Conservation (phyloP, 2,329 filamentous ascomycete genomes). For the Fusarium luffae region DNA sequence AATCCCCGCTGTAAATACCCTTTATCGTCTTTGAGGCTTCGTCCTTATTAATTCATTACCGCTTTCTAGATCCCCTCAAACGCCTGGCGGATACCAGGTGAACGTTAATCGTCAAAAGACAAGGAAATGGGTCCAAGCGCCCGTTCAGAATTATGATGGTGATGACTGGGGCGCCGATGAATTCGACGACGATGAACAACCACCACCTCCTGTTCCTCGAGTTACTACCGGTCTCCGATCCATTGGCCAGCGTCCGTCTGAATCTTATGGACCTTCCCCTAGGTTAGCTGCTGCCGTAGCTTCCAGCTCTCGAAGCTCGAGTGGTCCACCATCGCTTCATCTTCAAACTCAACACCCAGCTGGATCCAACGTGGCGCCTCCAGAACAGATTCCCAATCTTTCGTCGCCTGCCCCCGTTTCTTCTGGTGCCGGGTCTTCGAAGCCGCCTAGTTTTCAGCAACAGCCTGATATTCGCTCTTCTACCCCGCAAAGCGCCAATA, state of each 20-base stretch:
- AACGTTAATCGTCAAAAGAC: conserved; percentile 92
- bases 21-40: not conserved
- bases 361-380: not conserved
- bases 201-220: conserved; percentile 50
- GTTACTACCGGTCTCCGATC: conserved; percentile 46
- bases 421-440: conserved; percentile 29
- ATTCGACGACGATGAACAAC: conserved; percentile 66
- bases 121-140: conserved; percentile 94
- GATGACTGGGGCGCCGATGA: conserved; percentile 90
- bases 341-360: conserved; percentile 40
- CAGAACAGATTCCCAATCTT: conserved; percentile 27
- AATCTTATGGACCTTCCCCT: conserved; percentile 42
- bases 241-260: conserved; percentile 47
- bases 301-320: conserved; percentile 42
- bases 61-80: conserved; percentile 45
- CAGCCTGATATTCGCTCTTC: conserved; percentile 40
- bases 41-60: conserved; percentile 23
- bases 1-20: conserved; percentile 44
- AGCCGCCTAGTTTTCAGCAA: conserved; percentile 30
- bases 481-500: conserved; percentile 39
- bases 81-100: conserved; percentile 71
- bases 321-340: conserved; percentile 44
- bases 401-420: conserved; percentile 33
- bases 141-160: conserved; percentile 86
- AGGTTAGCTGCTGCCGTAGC: conserved; percentile 42